Conservation (phyloP, 345 rosid genomes). For the Triadica sebifera region DNA sequence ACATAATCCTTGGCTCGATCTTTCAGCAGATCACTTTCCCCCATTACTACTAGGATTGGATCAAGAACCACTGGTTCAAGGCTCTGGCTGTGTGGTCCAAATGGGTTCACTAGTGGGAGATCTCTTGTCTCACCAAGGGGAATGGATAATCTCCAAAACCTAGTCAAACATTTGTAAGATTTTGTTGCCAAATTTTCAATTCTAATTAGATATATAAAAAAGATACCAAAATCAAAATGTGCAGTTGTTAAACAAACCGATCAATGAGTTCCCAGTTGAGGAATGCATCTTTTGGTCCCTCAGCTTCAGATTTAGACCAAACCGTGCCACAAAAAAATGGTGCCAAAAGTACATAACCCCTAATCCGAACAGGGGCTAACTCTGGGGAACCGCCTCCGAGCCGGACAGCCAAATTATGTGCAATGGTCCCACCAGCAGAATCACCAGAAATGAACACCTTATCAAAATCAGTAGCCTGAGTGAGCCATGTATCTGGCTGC, state of each 20-base stretch:
- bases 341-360: constrained; percentile 50
- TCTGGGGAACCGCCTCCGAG: constrained; percentile 38
- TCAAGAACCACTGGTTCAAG: constrained; percentile 37
- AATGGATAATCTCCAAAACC: constrained; percentile 61
- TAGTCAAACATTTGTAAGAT: background rate
- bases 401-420: constrained; percentile 51
- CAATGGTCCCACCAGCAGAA: constrained; percentile 59
- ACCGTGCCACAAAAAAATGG: constrained; percentile 53
- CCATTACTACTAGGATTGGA: constrained; percentile 49
- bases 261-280: constrained; percentile 61
- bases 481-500: constrained; percentile 42
- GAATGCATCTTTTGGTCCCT: constrained; percentile 58
- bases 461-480: constrained; percentile 43
- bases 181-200: no score
- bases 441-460: constrained; percentile 55
- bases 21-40: constrained; percentile 51
- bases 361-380: constrained; percentile 46
- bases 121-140: constrained; percentile 53
- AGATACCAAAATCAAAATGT: no score
- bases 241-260: constrained; percentile 26
- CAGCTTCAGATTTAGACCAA: constrained; percentile 46
- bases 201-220: no score
- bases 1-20: constrained; percentile 50
- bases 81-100: constrained; percentile 41
- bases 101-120: constrained; percentile 61